Evolutionary conservation across 371 early-diverging fungal species (phyloP), one percentile per base, ranked within the genome.

Genomic region (Syncephalis plumigaleata): DNA sequence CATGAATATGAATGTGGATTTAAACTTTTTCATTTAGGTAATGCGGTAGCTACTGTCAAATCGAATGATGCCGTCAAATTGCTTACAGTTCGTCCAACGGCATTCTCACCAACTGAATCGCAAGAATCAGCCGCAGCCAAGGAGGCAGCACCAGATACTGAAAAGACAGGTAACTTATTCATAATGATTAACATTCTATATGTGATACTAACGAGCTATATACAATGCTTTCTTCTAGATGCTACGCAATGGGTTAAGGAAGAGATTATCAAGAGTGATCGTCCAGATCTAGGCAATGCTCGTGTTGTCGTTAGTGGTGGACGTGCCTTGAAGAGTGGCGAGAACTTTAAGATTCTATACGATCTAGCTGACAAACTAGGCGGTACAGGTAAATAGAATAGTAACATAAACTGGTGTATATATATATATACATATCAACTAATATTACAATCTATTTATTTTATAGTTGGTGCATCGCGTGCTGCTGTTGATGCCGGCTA

Each of bases 401-500:
- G 16, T 39, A 37, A 15, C n/a, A n/a, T n/a, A n/a, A n/a, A n/a
- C n/a, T n/a, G n/a, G n/a, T n/a, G 31, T 26, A n/a, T 17, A 39
- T 44, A 22, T 16, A 48, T 18, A 3, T 2, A 2, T 8, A 21
- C 36, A 16, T 2, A 17, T 49, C 44, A 8, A 46, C 17, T 37
- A 15, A 24, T 27, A 27, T 36, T 43, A 22, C 26, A 36, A 43
- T 49, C 15, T 42, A 3, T 39, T 39, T 50, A 31, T 23, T 27
- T 42, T 15, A 25, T 66, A 85, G 94, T 94, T 42, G 95, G 95
- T 56, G 97, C 94, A 20, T 93, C 94, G 48, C 87, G 97, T 57
- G 97, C 95, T 51, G 97, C 97, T 44, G 95, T 95, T 21, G 97
- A 97, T 73, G 89, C 93, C 47, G 95, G 95, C 36, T 97, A 79